Evolutionary conservation across 192 early-diverging fungal species (phyloP).

Genomic region (Fimicolochytrium jonesii): DNA sequence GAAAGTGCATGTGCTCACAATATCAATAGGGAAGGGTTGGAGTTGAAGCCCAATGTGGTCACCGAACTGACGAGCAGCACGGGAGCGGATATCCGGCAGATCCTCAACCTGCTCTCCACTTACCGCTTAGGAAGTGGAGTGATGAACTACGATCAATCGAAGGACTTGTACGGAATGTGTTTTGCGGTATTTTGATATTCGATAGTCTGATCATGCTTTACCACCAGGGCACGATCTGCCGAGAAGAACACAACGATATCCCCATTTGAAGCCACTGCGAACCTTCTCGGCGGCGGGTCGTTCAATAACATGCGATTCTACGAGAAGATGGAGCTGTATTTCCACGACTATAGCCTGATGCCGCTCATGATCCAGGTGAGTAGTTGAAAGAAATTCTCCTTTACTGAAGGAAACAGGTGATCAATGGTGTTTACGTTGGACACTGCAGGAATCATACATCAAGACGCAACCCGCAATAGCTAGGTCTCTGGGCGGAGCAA

Average conservation of each 20-base stretch:
- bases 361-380: slow-evolving; percentile 89
- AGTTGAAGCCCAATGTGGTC: slow-evolving; percentile 72
- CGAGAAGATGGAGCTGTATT: slow-evolving; percentile 88
- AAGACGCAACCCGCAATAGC: slow-evolving; percentile 56
- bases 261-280: slow-evolving; percentile 73
- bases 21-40: slow-evolving; percentile 62
- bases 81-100: slow-evolving; percentile 90
- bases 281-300: slow-evolving; percentile 50
- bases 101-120: slow-evolving; percentile 91
- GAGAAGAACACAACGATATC: slow-evolving; percentile 61
- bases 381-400: background rate
- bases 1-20: background rate
- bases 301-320: slow-evolving; percentile 51
- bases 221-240: slow-evolving; percentile 23
- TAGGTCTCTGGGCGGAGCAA: slow-evolving; percentile 21
- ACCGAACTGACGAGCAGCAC: slow-evolving; percentile 76
- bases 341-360: slow-evolving; percentile 79
- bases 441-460: slow-evolving; percentile 80
- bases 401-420: no score
- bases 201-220: slow-evolving; percentile 17
- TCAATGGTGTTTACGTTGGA: background rate
- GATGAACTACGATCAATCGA: slow-evolving; percentile 80
- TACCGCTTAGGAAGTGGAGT: slow-evolving; percentile 64
- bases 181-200: slow-evolving; percentile 4
- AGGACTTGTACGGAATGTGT: slow-evolving; percentile 49